Evolutionary conservation across 768 basidiomycete genomes (phyloP).

Genomic region (Porphyrellus cyaneotinctus): DNA sequence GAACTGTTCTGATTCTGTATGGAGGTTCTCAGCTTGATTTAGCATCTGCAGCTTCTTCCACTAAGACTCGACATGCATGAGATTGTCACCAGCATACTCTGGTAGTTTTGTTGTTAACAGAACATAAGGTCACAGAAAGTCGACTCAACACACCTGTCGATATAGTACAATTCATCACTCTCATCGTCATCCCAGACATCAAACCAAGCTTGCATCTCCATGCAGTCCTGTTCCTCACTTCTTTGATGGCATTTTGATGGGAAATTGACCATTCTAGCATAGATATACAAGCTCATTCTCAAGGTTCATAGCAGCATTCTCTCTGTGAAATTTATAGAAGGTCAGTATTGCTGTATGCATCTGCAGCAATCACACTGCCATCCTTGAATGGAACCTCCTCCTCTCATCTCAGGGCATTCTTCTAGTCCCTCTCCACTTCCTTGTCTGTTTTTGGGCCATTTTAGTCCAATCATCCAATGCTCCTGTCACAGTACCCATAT

Average conservation of each 20-base stretch:
- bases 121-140: too few species aligned
- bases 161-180: constrained; percentile 84
- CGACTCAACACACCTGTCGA: constrained; percentile 77
- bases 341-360: neutral
- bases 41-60: constrained; percentile 81
- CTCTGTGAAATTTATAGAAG: constrained; percentile 54
- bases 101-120: too few species aligned
- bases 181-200: constrained; percentile 95
- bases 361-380: constrained; percentile 47
- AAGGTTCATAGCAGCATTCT: constrained; percentile 81
- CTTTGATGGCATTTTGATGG: constrained; percentile 69
- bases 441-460: constrained; percentile 69
- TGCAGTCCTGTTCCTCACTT: constrained; percentile 75
- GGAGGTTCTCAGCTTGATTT: constrained; percentile 85
- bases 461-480: constrained; percentile 36
- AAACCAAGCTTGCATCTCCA: constrained; percentile 75
- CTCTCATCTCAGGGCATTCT: constrained; percentile 67
- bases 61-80: constrained; percentile 61
- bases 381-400: constrained; percentile 84
- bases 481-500: constrained; percentile 36
- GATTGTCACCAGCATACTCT: constrained; percentile 85
- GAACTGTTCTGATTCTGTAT: constrained; percentile 90
- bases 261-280: constrained; percentile 71
- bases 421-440: constrained; percentile 79
- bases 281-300: constrained; percentile 79